Base-by-base conservation (phyloP, 345 rosid species). In the Iberis pinnata region DNA sequence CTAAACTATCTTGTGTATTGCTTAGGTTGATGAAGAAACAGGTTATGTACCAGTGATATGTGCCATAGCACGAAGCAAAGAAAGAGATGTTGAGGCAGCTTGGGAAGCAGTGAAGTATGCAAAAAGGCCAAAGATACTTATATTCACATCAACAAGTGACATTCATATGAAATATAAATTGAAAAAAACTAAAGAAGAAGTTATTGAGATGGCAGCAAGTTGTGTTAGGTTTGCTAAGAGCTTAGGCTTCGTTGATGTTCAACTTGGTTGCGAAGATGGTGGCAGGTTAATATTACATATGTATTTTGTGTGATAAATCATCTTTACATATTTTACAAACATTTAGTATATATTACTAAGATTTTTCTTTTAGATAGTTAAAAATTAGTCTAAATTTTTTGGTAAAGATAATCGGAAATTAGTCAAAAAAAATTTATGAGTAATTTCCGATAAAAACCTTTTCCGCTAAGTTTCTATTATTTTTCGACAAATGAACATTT, bases 81-180 rank as follows among this genome's bases (percentile, higher is more conserved):
- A 75, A 63, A 74, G 54, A 29, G 98, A 90, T 36, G 76, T 90
- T 3, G 54, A 55, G 51, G 22, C 74, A 1, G 92, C 83, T 0
- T 87, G 96, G 98, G 96, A 90, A 46, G 85, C 96, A 1, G 82
- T 90, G 18, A 87, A 84, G 75, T 71, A 70, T 9, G 98, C 96
- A 0, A 84, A 76, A 60, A 64, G 83, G 52, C 92, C 96, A 0
- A 70, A 82, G 67, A 73, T 90, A 59, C 87, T 84, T 36, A 75
- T 86, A 0, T 90, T 90, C 56, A 81, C 81, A 6, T 89, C 98
- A 0, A 90, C 98, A 0, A 90, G 98, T 27, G 81, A 58, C 41
- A 90, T 90, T 25, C 96, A 90, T 49, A 63, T 90, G 92, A 71
- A 84, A 76, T 60, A 76, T 46, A 90, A 90, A 75, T 45, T 90